phyloP scores from a whole-genome alignment of 2,329 filamentous ascomycete species.

The Botrytis hyacinthi region DNA sequence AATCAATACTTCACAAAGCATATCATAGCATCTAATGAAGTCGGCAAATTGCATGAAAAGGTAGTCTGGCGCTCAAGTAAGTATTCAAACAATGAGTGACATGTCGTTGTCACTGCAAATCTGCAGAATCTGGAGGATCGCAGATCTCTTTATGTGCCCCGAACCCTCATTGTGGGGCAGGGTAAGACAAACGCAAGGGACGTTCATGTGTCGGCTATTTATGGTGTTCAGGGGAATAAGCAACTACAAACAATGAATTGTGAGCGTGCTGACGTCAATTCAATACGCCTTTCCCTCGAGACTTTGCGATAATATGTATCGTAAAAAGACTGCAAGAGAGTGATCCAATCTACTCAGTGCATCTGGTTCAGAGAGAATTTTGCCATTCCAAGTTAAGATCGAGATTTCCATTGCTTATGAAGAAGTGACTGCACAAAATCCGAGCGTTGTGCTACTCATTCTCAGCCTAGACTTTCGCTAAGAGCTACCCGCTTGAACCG shows the following conservation, averaged over 20 bases:
- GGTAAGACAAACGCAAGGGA: slow-evolving; percentile 8
- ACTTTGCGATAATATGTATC: not conserved
- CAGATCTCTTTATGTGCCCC: not conserved
- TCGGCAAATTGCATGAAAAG: not conserved
- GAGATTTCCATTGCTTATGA: too few relatives aligned
- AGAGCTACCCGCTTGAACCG: not conserved
- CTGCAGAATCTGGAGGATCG: not conserved
- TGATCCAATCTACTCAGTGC: not conserved
- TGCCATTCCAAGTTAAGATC: not conserved
- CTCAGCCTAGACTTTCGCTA: slow-evolving; percentile 2
- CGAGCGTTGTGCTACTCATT: not conserved
- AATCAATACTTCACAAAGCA: not conserved
- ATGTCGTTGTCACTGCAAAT: not conserved
- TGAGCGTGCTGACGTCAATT: not conserved
- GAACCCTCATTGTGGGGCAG: not conserved
- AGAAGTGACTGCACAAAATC: not conserved
- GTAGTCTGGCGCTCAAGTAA: not conserved
- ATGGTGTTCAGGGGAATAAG: not conserved
- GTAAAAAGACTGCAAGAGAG: not conserved
- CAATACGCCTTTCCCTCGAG: not conserved
- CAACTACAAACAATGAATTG: not conserved
- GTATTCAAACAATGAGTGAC: not conserved
- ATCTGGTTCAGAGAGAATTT: not conserved
- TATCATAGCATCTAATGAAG: not conserved
- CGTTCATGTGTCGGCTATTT: slow-evolving; percentile 12